Base-by-base conservation (phyloP, 83 land plant species). In the Diphasiastrum complanatum region DNA sequence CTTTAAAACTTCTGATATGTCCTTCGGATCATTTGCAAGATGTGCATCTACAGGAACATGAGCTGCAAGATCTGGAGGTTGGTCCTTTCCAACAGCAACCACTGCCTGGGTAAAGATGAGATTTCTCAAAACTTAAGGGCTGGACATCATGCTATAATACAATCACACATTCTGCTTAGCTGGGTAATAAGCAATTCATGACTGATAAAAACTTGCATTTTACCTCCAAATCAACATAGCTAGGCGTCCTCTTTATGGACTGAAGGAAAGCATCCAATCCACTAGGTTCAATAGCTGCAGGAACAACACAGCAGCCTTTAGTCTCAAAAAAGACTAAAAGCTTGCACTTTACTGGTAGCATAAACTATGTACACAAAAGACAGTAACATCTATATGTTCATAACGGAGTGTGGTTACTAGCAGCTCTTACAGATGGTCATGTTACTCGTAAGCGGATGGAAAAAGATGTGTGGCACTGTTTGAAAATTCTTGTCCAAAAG, bases 171-270 rank as follows among this genome's bases (percentile, higher is more conserved):
- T n/a, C n/a, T n/a, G n/a, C n/a, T n/a, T n/a, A n/a, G n/a, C n/a
- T n/a, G n/a, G n/a, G n/a, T n/a, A n/a, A n/a, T n/a, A n/a, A n/a
- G n/a, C n/a, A n/a, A n/a, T n/a, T n/a, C n/a, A n/a, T n/a, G n/a
- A n/a, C n/a, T n/a, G n/a, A n/a, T n/a, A n/a, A n/a, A n/a, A n/a
- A n/a, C n/a, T n/a, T n/a, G n/a, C n/a, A n/a, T n/a, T n/a, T 40
- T 51, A 85, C 96, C 91, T 89, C 85, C 47, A 89, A 41, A 47
- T 89, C 91, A 20, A 89, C 82, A 66, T 85, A 89, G 6, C 83
- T 48, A 2, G 96, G 78, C 10, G 77, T 53, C 64, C 73, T 79
- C 33, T 81, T 85, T 54, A 85, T 83, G 52, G 91, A 83, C 55
- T 51, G 52, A 66, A 89, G 71, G 71, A 89, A 85, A 54, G 76